A percentile compares a stretch with the other conserved stretches of the same genome.
Conservation (phyloP, 345 rosid species). For the Litchi chinensis region DNA sequence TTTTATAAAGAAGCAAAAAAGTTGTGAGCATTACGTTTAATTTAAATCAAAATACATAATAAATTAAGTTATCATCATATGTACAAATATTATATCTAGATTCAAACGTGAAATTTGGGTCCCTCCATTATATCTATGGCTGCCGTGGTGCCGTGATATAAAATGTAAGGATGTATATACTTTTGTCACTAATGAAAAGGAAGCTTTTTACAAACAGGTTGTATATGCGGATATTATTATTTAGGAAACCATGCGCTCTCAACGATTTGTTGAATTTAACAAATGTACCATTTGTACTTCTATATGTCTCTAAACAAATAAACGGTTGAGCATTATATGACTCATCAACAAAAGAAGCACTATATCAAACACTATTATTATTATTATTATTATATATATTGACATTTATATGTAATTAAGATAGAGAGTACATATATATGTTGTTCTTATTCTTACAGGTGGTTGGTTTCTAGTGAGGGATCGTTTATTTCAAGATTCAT, state of each 20-base stretch:
- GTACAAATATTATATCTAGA: not conserved
- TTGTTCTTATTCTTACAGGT: no score
- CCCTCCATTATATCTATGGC: not conserved
- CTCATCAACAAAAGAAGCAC: not conserved
- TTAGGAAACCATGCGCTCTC: slow-evolving; percentile 4
- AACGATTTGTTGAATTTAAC: not conserved
- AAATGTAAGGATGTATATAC: no score
- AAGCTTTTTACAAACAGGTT: not conserved
- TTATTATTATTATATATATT: not conserved
- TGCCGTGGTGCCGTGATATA: not conserved
- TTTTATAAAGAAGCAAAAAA: no score
- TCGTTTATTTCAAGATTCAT: no score
- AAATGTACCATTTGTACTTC: slow-evolving; percentile 10
- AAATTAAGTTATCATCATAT: not conserved
- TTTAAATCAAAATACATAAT: not conserved
- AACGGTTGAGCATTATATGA: not conserved
- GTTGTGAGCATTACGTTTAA: no score
- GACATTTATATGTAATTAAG: no score
- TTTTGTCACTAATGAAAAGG: not conserved
- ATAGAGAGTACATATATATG: no score
- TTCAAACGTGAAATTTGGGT: not conserved
- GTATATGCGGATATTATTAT: not conserved
- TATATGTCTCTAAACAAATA: not conserved
- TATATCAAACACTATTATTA: not conserved
- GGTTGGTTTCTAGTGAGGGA: no score